Conservation (phyloP, 352 stramenopile genomes). For the Phytophthora ohioensis region DNA sequence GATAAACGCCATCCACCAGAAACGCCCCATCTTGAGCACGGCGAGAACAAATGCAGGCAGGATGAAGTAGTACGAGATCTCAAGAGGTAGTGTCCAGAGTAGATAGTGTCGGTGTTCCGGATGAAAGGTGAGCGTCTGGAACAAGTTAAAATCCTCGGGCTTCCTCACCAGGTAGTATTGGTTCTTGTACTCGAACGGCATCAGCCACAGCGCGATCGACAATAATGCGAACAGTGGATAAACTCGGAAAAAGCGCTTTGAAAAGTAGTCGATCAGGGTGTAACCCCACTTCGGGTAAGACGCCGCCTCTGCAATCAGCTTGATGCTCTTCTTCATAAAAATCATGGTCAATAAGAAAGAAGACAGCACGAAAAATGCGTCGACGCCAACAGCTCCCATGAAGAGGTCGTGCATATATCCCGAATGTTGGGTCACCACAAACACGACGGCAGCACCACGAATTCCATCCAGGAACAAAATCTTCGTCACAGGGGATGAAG, state of each 20-base stretch:
- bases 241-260: slow-evolving; percentile 21
- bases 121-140: too few relatives aligned
- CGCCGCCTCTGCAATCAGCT: slow-evolving; percentile 5
- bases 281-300: slow-evolving; percentile 18
- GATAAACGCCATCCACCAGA: slow-evolving; percentile 31
- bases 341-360: slow-evolving; percentile 28
- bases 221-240: slow-evolving; percentile 19
- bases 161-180: slow-evolving; percentile 9
- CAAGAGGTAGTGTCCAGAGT: too few relatives aligned
- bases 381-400: slow-evolving; percentile 14
- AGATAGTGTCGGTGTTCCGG: too few relatives aligned
- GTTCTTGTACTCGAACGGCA: slow-evolving; percentile 15
- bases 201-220: slow-evolving; percentile 11
- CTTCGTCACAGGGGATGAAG: neutral
- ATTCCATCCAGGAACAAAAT: neutral
- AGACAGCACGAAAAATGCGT: slow-evolving; percentile 27
- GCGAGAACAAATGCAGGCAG: neutral
- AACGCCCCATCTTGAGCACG: slow-evolving; percentile 18
- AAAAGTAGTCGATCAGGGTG: slow-evolving; percentile 22
- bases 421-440: slow-evolving; percentile 11
- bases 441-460: neutral
- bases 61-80: too few relatives aligned
- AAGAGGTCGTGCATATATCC: slow-evolving; percentile 3
- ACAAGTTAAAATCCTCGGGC: slow-evolving; percentile 10
- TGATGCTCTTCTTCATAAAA: slow-evolving; percentile 35